Conservation (phyloP, 2,329 filamentous ascomycete species). For the Atkinsonella hypoxylon region DNA sequence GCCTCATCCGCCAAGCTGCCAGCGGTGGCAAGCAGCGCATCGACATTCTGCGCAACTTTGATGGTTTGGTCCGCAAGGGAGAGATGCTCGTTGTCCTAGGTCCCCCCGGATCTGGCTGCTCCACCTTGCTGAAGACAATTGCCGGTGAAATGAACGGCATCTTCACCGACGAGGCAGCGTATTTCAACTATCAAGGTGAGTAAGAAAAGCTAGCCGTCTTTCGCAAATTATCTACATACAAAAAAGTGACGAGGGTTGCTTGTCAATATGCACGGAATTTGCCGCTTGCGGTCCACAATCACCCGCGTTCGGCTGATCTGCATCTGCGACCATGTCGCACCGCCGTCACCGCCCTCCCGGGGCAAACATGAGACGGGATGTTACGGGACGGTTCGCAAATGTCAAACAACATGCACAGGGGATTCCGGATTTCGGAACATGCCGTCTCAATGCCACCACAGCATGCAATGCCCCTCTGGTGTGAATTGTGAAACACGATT, state of each 20-base stretch:
- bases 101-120: constrained; percentile 63
- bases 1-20: constrained; percentile 36
- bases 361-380: neutral
- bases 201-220: constrained; percentile 2
- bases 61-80: constrained; percentile 56
- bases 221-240: neutral
- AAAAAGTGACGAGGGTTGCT: neutral
- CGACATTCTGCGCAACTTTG: constrained; percentile 56
- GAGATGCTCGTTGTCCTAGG: constrained; percentile 69
- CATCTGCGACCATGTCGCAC: constrained; percentile 4
- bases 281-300: neutral
- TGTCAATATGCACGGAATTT: constrained; percentile 3
- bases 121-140: constrained; percentile 75
- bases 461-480: neutral
- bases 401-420: constrained; percentile 1
- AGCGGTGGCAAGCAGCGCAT: constrained; percentile 42
- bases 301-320: neutral
- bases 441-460: constrained; percentile 2
- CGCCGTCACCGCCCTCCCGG: neutral
- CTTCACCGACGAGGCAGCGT: constrained; percentile 54
- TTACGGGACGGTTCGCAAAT: constrained; percentile 3
- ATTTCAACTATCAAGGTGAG: constrained; percentile 71
- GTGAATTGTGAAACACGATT: neutral
- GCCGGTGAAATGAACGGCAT: constrained; percentile 76
- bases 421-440: no score